A percentile compares a stretch with the other conserved stretches of the same genome.
These are phyloP conservation scores for Russula vinacea DNA, from an alignment of 768 basidiomycete genomes.

Conservation along the genomic window DNA sequence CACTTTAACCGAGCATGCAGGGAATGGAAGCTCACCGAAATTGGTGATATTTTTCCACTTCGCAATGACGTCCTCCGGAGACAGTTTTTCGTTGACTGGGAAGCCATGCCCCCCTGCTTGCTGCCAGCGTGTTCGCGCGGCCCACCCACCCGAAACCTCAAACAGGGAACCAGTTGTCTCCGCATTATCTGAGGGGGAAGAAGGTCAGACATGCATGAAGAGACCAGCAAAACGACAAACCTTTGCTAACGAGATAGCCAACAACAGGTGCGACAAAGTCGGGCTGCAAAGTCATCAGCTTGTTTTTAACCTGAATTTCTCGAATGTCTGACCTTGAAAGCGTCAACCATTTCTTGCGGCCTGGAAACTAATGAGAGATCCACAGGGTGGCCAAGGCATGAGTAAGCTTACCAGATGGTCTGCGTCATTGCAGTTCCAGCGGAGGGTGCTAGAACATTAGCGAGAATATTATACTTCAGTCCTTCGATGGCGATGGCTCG, in stretches of 20 bases:
- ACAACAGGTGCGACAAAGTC: slow-evolving; percentile 92
- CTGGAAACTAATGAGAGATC: slow-evolving; percentile 36
- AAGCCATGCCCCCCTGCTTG: slow-evolving; percentile 84
- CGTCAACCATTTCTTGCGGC: slow-evolving; percentile 83
- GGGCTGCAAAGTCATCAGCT: slow-evolving; percentile 48
- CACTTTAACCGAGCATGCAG: background rate
- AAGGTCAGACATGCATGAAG: background rate
- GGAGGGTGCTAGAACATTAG: slow-evolving; percentile 82
- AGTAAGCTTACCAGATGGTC: slow-evolving; percentile 60
- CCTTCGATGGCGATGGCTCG: slow-evolving; percentile 89
- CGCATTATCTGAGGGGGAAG: slow-evolving; percentile 51
- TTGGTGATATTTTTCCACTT: slow-evolving; percentile 84
- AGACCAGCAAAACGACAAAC: slow-evolving; percentile 33
- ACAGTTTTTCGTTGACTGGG: slow-evolving; percentile 68
- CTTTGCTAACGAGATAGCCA: slow-evolving; percentile 81
- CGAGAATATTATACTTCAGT: slow-evolving; percentile 83
- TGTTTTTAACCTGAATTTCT: background rate
- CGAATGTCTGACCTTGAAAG: slow-evolving; percentile 66
- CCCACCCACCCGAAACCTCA: slow-evolving; percentile 89
- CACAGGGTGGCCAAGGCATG: background rate
- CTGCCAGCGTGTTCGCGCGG: slow-evolving; percentile 90
- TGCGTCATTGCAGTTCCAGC: slow-evolving; percentile 92
- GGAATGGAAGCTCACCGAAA: slow-evolving; percentile 55
- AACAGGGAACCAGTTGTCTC: slow-evolving; percentile 73
- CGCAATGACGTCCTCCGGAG: slow-evolving; percentile 73